These are phyloP conservation scores for Pseudogymnoascus sp. DNA, from an alignment of 2,329 filamentous ascomycete species.

Conservation along the genomic window DNA sequence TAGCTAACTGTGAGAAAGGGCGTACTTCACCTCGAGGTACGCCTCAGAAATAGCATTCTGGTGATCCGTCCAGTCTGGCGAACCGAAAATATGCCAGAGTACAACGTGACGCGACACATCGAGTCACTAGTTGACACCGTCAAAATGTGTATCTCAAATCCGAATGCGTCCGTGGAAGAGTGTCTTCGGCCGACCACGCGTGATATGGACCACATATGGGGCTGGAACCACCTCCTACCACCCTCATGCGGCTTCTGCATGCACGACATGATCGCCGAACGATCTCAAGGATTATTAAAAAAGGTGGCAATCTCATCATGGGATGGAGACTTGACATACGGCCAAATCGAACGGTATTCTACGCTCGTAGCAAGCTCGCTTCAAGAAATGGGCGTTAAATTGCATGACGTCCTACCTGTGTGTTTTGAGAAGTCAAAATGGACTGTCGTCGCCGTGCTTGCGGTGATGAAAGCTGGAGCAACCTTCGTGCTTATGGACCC, in stretches of 20 bases:
- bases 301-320: constrained; percentile 29
- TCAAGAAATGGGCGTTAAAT: constrained; percentile 14
- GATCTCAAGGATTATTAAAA: constrained; percentile 26
- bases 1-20: constrained; percentile 21
- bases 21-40: constrained; percentile 28
- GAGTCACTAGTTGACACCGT: constrained; percentile 36
- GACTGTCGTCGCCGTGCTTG: constrained; percentile 16
- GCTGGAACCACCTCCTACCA: constrained; percentile 38
- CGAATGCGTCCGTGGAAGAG: constrained; percentile 25
- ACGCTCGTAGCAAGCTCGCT: constrained; percentile 16
- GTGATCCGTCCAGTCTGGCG: constrained; percentile 35
- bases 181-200: constrained; percentile 27
- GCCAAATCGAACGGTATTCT: constrained; percentile 20
- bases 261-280: constrained; percentile 38
- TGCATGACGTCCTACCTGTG: constrained; percentile 17
- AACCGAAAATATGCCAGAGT: constrained; percentile 32
- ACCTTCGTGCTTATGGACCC: constrained; percentile 24
- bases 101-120: constrained; percentile 36
- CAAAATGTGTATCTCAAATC: constrained; percentile 27
- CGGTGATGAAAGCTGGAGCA: constrained; percentile 26
- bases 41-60: constrained; percentile 23
- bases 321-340: constrained; percentile 25
- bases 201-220: constrained; percentile 40
- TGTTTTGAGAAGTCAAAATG: constrained; percentile 14
- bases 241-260: constrained; percentile 37